Percentiles rank a stretch among this genome's conserved stretches.
Conservation (phyloP, 495 filamentous ascomycete species). For the Aspergillus hancockii region DNA sequence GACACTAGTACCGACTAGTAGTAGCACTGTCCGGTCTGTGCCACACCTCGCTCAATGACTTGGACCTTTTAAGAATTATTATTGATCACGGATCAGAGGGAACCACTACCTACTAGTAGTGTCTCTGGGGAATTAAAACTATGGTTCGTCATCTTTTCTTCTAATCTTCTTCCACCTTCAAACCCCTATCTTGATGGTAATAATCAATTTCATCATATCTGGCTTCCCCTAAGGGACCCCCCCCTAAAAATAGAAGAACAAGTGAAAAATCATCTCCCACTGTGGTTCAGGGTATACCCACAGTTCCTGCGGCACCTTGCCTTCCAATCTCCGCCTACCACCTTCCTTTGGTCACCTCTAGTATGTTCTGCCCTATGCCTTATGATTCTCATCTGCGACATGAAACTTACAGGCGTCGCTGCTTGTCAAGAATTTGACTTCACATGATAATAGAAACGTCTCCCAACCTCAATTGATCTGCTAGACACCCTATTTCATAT, state of each 20-base stretch:
- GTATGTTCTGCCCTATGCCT: background rate
- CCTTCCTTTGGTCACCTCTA: constrained; percentile 9
- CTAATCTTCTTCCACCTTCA: background rate
- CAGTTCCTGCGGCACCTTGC: constrained; percentile 1
- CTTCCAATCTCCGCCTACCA: constrained; percentile 12
- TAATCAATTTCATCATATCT: background rate
- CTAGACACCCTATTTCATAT: background rate
- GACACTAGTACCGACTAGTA: constrained; percentile 4
- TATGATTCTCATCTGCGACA: background rate
- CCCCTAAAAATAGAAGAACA: too few species aligned
- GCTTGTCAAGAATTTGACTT: background rate
- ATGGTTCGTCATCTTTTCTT: background rate
- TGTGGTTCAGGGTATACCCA: background rate
- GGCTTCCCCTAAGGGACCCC: background rate
- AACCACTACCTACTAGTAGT: too few species aligned
- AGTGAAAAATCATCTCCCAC: background rate
- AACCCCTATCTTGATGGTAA: background rate
- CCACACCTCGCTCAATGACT: background rate
- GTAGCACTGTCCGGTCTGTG: background rate
- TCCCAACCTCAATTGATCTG: constrained; percentile 11
- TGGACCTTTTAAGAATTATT: background rate
- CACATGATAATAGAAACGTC: background rate
- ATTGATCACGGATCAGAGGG: background rate
- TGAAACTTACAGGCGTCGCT: background rate
- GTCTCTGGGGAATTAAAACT: background rate